These are phyloP conservation scores for Scleroderma bovista DNA, from an alignment of 768 basidiomycete species.

Conservation along the genomic window DNA sequence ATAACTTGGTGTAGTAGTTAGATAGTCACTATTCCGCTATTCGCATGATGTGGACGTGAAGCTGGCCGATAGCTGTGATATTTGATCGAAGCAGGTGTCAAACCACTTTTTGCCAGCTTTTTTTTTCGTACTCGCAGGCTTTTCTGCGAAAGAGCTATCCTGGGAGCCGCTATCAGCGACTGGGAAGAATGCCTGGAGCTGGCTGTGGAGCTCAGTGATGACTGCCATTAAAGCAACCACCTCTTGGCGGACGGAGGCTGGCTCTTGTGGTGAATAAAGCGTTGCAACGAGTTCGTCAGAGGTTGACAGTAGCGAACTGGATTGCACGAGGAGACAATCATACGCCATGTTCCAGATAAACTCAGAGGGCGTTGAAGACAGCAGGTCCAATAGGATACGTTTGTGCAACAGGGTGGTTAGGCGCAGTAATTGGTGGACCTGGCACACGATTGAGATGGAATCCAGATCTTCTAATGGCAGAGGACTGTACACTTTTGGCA, in stretches of 20 bases:
- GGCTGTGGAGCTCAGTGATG: conserved; percentile 32
- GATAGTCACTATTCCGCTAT: background rate
- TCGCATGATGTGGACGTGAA: background rate
- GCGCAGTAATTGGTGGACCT: conserved; percentile 61
- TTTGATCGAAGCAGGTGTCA: conserved; percentile 57
- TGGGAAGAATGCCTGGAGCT: conserved; percentile 21
- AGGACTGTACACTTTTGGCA: conserved; percentile 47
- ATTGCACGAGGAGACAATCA: conserved; percentile 48
- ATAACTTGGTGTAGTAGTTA: conserved; percentile 16
- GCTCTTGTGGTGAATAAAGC: conserved; percentile 60
- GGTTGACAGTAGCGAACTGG: conserved; percentile 45
- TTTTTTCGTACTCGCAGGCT: conserved; percentile 14
- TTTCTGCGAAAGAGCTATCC: background rate
- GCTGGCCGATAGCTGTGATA: conserved; percentile 35
- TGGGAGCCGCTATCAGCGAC: conserved; percentile 15
- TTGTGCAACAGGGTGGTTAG: conserved; percentile 59
- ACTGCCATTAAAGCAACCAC: conserved; percentile 33
- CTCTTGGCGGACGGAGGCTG: conserved; percentile 34
- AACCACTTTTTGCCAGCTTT: conserved; percentile 54
- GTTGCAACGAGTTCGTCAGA: conserved; percentile 66
- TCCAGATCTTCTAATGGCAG: conserved; percentile 3
- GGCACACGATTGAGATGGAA: background rate
- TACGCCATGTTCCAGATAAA: conserved; percentile 27
- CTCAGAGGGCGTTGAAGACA: conserved; percentile 29
- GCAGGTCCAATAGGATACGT: conserved; percentile 47